Base-by-base conservation (phyloP, 2,329 filamentous ascomycete species). In the Penicillium occitanis region DNA sequence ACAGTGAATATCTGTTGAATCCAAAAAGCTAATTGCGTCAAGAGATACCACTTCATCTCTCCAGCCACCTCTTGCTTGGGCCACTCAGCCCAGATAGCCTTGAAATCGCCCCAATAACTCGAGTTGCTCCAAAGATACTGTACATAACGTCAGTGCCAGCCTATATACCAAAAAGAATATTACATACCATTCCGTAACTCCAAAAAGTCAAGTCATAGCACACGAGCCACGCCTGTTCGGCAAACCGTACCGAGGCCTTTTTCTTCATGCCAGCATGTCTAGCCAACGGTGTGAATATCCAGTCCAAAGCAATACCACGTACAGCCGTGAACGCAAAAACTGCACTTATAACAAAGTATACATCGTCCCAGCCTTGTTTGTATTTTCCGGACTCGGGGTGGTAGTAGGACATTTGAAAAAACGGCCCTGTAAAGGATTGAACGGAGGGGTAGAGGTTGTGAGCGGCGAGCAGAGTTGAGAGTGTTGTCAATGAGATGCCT, bases 1-100 rank as follows among this genome's bases (percentile, higher is more conserved):
- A 98, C 92, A 66, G 97, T 92, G 37, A 97, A 83, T 70, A 98
- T 91, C 80, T 97, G 93, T 80, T 98, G 94, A 58, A 97, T 79
- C 90, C 92, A 97, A 78, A 97, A 98, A 28, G 90, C 89, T 79
- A 93, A 91, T 77, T 98, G 93, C 14, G 90, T 89, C 37, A 99
- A 84, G 73, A 96, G 91, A 79, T 99, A 99, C 78, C 87, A 88
- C 82, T 98, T 98, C 80, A 91, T 87, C 13, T 91, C 78, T 8
- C 89, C 88, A 17, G 83, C 82, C 67, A 96, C 83, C 73, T 95
- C 89, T 61, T 93, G 87, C 71, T 87, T 85, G 0, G 95, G 95
- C 89, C 92, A 98, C 74, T 89, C 84, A 37, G 88, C 87, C 93
- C 94, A 99, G 51, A 98, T 84, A 66, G 90, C 88, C 68, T 84